phyloP scores from a whole-genome alignment of 164 flowering plant genomes.

The Aristolochia fimbriata region DNA sequence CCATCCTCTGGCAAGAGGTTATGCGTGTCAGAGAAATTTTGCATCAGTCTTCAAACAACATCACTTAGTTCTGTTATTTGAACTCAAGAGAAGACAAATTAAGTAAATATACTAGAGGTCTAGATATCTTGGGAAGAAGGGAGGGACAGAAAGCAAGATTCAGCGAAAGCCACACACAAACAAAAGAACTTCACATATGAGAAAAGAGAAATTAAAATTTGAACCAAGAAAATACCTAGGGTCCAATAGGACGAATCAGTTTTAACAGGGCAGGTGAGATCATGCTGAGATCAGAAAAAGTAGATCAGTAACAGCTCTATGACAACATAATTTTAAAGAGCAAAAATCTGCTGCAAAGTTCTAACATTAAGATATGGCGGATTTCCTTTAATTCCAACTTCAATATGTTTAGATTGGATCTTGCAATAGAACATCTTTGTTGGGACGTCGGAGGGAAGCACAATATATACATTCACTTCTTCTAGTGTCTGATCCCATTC shows the following conservation, averaged over 20 bases:
- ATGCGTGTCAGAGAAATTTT: not conserved
- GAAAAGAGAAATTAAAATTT: not conserved
- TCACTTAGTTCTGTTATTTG: no score
- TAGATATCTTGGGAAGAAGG: no score
- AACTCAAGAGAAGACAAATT: no score
- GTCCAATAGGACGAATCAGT: conserved; percentile 94
- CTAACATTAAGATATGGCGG: conserved; percentile 47
- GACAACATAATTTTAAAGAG: no score
- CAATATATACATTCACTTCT: conserved; percentile 51
- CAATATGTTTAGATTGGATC: conserved; percentile 67
- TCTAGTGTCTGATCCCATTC: conserved; percentile 86
- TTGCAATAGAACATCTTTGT: conserved; percentile 69
- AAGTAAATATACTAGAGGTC: no score
- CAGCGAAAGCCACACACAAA: no score
- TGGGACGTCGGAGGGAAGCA: conserved; percentile 67
- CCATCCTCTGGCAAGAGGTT: conserved; percentile 57
- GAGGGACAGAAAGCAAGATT: no score
- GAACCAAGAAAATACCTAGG: conserved; percentile 32
- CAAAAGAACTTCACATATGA: no score
- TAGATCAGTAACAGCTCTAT: conserved; percentile 27
- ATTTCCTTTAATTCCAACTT: conserved; percentile 88
- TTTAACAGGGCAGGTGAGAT: conserved; percentile 60
- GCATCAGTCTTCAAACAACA: no score
- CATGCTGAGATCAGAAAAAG: conserved; percentile 49
- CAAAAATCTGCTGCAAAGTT: no score